phyloP scores from a whole-genome alignment of 2,329 filamentous ascomycete species.

The Rhynchosporium graminicola region DNA sequence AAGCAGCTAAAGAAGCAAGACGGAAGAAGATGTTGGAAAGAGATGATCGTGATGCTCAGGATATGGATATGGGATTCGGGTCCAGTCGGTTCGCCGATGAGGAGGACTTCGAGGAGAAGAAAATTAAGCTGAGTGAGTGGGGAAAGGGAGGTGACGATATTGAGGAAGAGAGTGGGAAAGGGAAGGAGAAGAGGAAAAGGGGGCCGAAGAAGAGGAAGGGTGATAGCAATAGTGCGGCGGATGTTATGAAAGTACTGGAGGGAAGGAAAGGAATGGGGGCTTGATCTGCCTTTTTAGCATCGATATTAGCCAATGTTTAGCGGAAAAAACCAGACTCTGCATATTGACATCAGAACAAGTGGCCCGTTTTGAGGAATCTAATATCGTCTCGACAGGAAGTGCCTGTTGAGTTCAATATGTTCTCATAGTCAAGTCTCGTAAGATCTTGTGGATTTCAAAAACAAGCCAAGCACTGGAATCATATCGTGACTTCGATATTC shows the following conservation, averaged over 20 bases:
- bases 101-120: conserved; percentile 71
- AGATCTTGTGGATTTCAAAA: too few relatives aligned
- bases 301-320: not conserved
- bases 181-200: conserved; percentile 60
- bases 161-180: conserved; percentile 43
- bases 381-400: too few relatives aligned
- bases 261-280: conserved; percentile 30
- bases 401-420: too few relatives aligned
- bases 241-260: conserved; percentile 80
- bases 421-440: too few relatives aligned
- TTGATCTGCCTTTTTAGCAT: not conserved
- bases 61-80: conserved; percentile 94
- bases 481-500: too few relatives aligned
- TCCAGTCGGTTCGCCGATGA: conserved; percentile 85
- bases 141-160: conserved; percentile 53
- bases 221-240: conserved; percentile 74
- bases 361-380: too few relatives aligned
- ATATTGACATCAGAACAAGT: too few relatives aligned
- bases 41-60: conserved; percentile 78
- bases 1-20: conserved; percentile 63
- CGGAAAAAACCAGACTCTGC: too few relatives aligned
- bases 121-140: conserved; percentile 69
- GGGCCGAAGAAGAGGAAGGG: conserved; percentile 75
- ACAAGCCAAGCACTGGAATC: too few relatives aligned
- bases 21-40: conserved; percentile 73